These are phyloP conservation scores for Sordariomycetes sp. DNA, from an alignment of 2,329 filamentous ascomycete genomes.

Conservation along the genomic window DNA sequence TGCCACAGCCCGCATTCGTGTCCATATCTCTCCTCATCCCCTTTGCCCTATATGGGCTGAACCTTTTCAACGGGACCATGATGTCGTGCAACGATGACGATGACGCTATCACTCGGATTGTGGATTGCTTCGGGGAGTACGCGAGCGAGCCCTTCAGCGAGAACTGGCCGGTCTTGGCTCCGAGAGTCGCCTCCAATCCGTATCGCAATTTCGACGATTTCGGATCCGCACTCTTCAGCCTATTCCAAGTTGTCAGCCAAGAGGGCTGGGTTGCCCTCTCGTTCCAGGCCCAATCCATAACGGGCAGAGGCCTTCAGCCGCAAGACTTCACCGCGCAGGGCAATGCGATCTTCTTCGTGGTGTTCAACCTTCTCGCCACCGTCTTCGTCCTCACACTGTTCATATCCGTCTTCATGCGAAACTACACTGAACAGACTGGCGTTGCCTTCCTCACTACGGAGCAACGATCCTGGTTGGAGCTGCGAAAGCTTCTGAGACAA, in stretches of 20 bases:
- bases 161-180: constrained; percentile 72
- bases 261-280: constrained; percentile 97
- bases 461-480: constrained; percentile 91
- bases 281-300: constrained; percentile 73
- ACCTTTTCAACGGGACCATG: constrained; percentile 80
- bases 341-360: constrained; percentile 88
- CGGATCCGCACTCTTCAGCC: constrained; percentile 83
- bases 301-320: constrained; percentile 65
- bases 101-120: constrained; percentile 45
- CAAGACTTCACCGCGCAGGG: constrained; percentile 58
- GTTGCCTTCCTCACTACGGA: constrained; percentile 93
- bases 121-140: constrained; percentile 79
- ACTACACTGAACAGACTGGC: constrained; percentile 96
- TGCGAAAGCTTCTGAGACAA: constrained; percentile 83
- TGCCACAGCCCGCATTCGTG: constrained; percentile 64
- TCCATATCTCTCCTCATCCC: constrained; percentile 90
- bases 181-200: constrained; percentile 68
- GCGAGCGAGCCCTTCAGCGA: constrained; percentile 60
- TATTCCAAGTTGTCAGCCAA: constrained; percentile 97
- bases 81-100: constrained; percentile 57
- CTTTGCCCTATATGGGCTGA: constrained; percentile 92
- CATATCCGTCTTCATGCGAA: constrained; percentile 98
- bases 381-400: constrained; percentile 96
- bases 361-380: constrained; percentile 92
- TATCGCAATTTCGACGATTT: constrained; percentile 95